Evolutionary conservation across 2,329 filamentous ascomycete species (phyloP).

Genomic region (Scytalidium lignicola): DNA sequence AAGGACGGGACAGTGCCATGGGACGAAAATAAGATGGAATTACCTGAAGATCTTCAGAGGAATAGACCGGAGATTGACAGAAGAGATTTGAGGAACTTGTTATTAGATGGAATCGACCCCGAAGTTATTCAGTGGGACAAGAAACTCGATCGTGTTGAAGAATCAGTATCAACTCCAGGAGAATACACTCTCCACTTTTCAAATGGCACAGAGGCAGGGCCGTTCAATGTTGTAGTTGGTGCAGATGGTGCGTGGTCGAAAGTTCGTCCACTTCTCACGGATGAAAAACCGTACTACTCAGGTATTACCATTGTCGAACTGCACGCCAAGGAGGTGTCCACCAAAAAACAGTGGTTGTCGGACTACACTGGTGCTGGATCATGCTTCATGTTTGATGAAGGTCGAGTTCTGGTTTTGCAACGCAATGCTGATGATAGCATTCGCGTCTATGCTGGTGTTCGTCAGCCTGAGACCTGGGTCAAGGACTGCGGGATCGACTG

Average conservation of each 20-base stretch:
- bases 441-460: conserved; percentile 21
- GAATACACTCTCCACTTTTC: conserved; percentile 19
- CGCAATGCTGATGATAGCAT: conserved; percentile 36
- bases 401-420: conserved; percentile 30
- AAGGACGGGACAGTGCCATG: conserved; percentile 16
- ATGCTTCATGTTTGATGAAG: conserved; percentile 28
- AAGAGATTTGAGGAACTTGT: conserved; percentile 26
- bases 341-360: conserved; percentile 30
- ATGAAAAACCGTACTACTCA: conserved; percentile 32
- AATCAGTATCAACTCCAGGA: not conserved
- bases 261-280: conserved; percentile 30
- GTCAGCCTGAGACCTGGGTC: conserved; percentile 16
- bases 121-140: conserved; percentile 32
- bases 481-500: conserved; percentile 20
- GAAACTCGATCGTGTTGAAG: conserved; percentile 23
- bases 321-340: conserved; percentile 24
- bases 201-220: conserved; percentile 9
- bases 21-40: conserved; percentile 11
- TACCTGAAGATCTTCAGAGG: not conserved
- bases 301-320: conserved; percentile 31
- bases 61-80: conserved; percentile 34
- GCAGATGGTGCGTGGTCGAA: conserved; percentile 34
- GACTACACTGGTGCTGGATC: conserved; percentile 32
- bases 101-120: conserved; percentile 24
- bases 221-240: conserved; percentile 31